Evolutionary conservation across 306 rosid species (phyloP).

Genomic region (Betula pendula): DNA sequence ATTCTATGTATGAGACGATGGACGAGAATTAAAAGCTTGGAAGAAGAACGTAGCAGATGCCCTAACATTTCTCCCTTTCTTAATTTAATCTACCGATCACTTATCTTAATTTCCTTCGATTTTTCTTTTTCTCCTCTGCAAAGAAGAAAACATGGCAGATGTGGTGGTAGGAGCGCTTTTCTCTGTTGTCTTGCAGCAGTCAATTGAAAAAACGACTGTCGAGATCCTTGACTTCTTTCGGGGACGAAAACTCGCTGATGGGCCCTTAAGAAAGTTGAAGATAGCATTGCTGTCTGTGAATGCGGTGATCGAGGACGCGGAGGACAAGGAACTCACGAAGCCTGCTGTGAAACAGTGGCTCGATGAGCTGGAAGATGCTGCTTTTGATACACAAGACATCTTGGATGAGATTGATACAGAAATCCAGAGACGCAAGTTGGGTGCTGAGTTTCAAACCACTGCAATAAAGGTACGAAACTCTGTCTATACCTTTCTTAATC

Average conservation of each 20-base stretch:
- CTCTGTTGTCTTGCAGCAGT: constrained; percentile 25
- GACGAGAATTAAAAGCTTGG: no score
- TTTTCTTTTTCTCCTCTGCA: not conserved
- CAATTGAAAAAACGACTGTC: constrained; percentile 16
- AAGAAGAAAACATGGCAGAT: not conserved
- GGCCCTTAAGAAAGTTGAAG: constrained; percentile 12
- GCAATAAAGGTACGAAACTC: not conserved
- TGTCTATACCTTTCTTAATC: not conserved
- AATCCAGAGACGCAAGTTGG: not conserved
- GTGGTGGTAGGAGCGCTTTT: constrained; percentile 11
- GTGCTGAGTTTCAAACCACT: not conserved
- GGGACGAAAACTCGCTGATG: not conserved
- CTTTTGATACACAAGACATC: constrained; percentile 2
- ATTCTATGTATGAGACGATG: no score
- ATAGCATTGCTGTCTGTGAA: not conserved
- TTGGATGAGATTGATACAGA: not conserved
- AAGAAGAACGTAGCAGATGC: no score
- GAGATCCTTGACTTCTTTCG: not conserved
- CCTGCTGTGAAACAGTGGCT: constrained; percentile 13
- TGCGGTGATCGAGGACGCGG: constrained; percentile 27
- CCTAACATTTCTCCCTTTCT: no score
- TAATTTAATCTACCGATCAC: not conserved
- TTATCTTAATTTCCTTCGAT: not conserved
- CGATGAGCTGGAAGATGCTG: constrained; percentile 3
- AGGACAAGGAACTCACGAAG: constrained; percentile 19